A percentile compares a stretch with the other conserved stretches of the same genome.
Conservation (phyloP, 2,329 filamentous ascomycete genomes). For the Epichloe coenophiala region DNA sequence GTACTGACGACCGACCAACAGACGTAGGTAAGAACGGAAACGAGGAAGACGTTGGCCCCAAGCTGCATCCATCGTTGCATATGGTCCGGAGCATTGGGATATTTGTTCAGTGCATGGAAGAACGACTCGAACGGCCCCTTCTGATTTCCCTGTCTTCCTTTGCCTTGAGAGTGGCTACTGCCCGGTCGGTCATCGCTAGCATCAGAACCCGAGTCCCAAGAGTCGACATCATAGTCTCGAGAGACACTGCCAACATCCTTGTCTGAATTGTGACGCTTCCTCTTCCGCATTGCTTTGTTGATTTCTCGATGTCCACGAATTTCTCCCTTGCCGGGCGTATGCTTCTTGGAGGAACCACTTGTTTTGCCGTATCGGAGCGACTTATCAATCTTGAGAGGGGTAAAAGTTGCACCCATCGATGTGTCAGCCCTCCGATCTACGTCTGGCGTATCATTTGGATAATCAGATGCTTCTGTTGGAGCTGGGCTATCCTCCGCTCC, state of each 20-base stretch:
- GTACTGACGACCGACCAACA: slow-evolving; percentile 56
- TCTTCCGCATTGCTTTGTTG: slow-evolving; percentile 33
- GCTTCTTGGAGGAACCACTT: slow-evolving; percentile 24
- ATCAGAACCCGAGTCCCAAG: slow-evolving; percentile 38
- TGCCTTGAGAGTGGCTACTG: slow-evolving; percentile 13
- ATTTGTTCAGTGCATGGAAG: slow-evolving; percentile 38
- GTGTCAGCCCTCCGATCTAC: slow-evolving; percentile 31
- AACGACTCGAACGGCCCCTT: slow-evolving; percentile 27
- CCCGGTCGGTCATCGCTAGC: slow-evolving; percentile 11
- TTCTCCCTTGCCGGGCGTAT: slow-evolving; percentile 48
- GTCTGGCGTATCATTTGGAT: slow-evolving; percentile 38
- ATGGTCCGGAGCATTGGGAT: slow-evolving; percentile 45
- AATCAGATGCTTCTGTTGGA: slow-evolving; percentile 41
- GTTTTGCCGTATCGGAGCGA: slow-evolving; percentile 30
- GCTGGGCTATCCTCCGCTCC: slow-evolving; percentile 48
- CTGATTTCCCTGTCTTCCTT: slow-evolving; percentile 11
- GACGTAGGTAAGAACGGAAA: slow-evolving; percentile 45
- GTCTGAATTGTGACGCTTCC: slow-evolving; percentile 37
- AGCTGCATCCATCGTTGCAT: slow-evolving; percentile 46
- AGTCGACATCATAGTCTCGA: slow-evolving; percentile 27
- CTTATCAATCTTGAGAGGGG: slow-evolving; percentile 33
- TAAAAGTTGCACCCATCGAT: slow-evolving; percentile 29
- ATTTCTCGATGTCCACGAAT: slow-evolving; percentile 34
- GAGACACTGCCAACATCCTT: slow-evolving; percentile 38
- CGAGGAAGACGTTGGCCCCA: slow-evolving; percentile 49